A percentile compares a stretch with the other conserved stretches of the same genome.
These are phyloP conservation scores for Irpex sp. DNA, from an alignment of 1,284 basidiomycete genomes.

Conservation along the genomic window DNA sequence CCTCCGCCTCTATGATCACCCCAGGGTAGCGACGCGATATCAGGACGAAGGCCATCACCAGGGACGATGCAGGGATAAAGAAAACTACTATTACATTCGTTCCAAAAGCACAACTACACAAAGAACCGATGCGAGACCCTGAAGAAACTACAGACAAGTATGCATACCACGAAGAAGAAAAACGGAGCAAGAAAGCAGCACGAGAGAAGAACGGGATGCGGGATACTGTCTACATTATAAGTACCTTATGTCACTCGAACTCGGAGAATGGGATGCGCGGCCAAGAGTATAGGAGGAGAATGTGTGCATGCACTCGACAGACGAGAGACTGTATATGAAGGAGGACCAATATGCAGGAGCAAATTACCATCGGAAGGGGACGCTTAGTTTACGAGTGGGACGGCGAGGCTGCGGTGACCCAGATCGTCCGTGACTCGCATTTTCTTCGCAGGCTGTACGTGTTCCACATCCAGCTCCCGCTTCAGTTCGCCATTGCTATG, in stretches of 20 bases:
- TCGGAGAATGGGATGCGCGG: background rate
- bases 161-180: constrained; percentile 13
- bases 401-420: background rate
- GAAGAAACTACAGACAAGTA: background rate
- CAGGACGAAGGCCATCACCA: background rate
- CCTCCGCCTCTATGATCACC: no score
- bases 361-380: background rate
- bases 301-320: background rate
- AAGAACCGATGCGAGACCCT: background rate
- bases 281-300: background rate
- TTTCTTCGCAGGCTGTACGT: constrained; percentile 10
- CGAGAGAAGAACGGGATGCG: background rate
- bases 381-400: background rate
- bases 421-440: constrained; percentile 13
- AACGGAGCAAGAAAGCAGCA: constrained; percentile 1
- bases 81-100: constrained; percentile 1
- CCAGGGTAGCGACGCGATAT: no score
- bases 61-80: background rate
- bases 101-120: constrained; percentile 2
- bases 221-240: constrained; percentile 7
- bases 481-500: constrained; percentile 18
- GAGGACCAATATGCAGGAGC: background rate
- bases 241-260: background rate
- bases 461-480: constrained; percentile 3
- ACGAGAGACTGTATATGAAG: background rate